A percentile compares a stretch with the other conserved stretches of the same genome.
Conservation (phyloP, 441 rosid genomes). For the Adansonia gregorii region DNA sequence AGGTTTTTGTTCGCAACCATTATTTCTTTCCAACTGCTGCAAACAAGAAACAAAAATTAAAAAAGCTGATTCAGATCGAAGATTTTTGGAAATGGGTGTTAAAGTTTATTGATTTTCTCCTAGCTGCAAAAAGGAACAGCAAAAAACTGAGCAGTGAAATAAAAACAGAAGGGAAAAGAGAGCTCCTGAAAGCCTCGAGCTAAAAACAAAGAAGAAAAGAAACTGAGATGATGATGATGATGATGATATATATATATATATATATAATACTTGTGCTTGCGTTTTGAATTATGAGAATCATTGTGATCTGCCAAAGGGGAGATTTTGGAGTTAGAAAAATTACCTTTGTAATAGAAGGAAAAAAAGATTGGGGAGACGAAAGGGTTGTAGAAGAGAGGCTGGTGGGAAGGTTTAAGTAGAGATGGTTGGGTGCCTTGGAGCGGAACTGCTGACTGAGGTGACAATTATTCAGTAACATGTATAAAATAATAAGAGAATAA, state of each 20-base stretch:
- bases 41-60: not conserved
- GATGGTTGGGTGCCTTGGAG: no score
- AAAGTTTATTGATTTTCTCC: not conserved
- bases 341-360: not conserved
- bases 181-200: not conserved
- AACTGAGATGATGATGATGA: not conserved
- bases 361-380: not conserved
- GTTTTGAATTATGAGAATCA: not conserved
- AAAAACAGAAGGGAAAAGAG: not conserved
- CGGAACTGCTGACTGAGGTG: not conserved
- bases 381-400: not conserved
- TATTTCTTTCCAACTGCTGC: constrained; percentile 10
- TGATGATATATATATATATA: not conserved
- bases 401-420: not conserved
- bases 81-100: not conserved
- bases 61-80: not conserved
- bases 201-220: not conserved
- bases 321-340: not conserved
- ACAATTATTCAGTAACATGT: no score
- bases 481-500: not conserved
- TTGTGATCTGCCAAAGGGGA: not conserved
- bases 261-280: not conserved
- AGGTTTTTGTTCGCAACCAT: constrained; percentile 39
- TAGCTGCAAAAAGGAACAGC: not conserved
- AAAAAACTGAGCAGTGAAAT: not conserved